A percentile compares a stretch with the other conserved stretches of the same genome.
phyloP scores from a whole-genome alignment of 768 basidiomycete species.

The Multifurca ochricompacta region DNA sequence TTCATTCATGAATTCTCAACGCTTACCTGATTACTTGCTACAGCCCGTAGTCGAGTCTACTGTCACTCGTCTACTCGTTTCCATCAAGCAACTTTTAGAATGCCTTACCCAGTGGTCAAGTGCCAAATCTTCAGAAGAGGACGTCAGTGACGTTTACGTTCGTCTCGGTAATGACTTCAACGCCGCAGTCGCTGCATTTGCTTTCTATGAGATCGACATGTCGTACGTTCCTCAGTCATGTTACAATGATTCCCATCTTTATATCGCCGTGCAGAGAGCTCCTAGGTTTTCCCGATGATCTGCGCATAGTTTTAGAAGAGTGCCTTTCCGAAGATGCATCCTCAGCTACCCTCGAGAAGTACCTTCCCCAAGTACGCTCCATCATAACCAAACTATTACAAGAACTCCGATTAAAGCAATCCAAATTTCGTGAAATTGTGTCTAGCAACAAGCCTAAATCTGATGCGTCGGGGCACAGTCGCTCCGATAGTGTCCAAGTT shows the following conservation, averaged over 20 bases:
- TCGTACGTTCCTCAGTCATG: slow-evolving; percentile 38
- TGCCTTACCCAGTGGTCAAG: slow-evolving; percentile 80
- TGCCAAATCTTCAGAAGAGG: slow-evolving; percentile 57
- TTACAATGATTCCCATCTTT: slow-evolving; percentile 3
- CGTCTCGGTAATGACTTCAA: slow-evolving; percentile 97
- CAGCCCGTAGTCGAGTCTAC: slow-evolving; percentile 83
- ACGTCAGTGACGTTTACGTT: slow-evolving; percentile 97
- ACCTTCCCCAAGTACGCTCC: slow-evolving; percentile 82
- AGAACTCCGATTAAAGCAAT: slow-evolving; percentile 89
- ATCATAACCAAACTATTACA: slow-evolving; percentile 92
- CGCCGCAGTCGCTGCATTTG: slow-evolving; percentile 83
- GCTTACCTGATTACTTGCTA: neutral
- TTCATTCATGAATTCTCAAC: too few relatives aligned
- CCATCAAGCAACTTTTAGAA: slow-evolving; percentile 93
- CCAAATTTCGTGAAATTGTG: slow-evolving; percentile 70
- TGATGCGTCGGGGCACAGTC: slow-evolving; percentile 37
- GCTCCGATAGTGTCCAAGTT: slow-evolving; percentile 32
- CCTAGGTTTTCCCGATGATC: slow-evolving; percentile 76
- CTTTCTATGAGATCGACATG: slow-evolving; percentile 81
- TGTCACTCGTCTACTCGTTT: slow-evolving; percentile 86
- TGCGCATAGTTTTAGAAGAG: slow-evolving; percentile 82
- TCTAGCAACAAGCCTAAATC: slow-evolving; percentile 53
- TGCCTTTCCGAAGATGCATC: slow-evolving; percentile 89
- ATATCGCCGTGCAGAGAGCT: slow-evolving; percentile 56
- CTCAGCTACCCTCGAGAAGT: slow-evolving; percentile 75